phyloP scores from a whole-genome alignment of 352 stramenopile genomes.

The Phytopythium boreale region DNA sequence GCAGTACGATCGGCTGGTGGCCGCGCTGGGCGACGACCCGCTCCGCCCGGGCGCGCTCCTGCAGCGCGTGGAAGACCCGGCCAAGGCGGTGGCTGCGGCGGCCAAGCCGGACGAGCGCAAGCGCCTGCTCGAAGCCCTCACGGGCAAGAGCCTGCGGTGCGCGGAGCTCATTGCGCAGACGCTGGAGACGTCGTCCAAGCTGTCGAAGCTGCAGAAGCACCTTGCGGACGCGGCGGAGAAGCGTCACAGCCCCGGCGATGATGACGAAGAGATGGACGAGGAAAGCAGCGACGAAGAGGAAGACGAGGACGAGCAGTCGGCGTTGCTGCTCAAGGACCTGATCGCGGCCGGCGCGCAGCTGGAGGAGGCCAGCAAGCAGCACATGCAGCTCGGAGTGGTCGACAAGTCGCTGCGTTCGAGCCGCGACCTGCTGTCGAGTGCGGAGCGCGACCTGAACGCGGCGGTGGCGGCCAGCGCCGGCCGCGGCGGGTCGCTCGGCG shows the following conservation, averaged over 20 bases:
- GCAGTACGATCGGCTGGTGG: conserved; percentile 63
- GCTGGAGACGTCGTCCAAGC: conserved; percentile 39
- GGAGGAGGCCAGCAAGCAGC: conserved; percentile 43
- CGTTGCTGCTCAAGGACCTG: conserved; percentile 57
- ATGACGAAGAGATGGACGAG: conserved; percentile 26
- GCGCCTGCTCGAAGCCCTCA: conserved; percentile 35
- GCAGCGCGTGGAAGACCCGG: conserved; percentile 35
- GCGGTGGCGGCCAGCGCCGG: conserved; percentile 12
- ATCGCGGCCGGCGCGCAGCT: conserved; percentile 47
- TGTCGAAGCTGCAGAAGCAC: conserved; percentile 49
- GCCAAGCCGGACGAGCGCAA: conserved; percentile 25
- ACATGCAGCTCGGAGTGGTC: conserved; percentile 43
- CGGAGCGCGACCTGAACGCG: conserved; percentile 41
- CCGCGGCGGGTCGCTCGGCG: conserved; percentile 8
- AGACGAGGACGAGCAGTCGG: conserved; percentile 31
- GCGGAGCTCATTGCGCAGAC: conserved; percentile 76
- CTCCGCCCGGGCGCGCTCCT: conserved; percentile 31
- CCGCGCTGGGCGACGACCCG: conserved; percentile 51
- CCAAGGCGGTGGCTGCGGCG: conserved; percentile 18
- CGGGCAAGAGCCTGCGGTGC: conserved; percentile 63
- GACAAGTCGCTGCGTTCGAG: conserved; percentile 53
- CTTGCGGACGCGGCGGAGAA: conserved; percentile 25
- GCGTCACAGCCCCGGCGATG: conserved; percentile 13
- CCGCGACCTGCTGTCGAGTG: conserved; percentile 41
- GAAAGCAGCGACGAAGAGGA: conserved; percentile 34